Base-by-base conservation (phyloP, 164 flowering plant species). In the Annona cherimola region DNA sequence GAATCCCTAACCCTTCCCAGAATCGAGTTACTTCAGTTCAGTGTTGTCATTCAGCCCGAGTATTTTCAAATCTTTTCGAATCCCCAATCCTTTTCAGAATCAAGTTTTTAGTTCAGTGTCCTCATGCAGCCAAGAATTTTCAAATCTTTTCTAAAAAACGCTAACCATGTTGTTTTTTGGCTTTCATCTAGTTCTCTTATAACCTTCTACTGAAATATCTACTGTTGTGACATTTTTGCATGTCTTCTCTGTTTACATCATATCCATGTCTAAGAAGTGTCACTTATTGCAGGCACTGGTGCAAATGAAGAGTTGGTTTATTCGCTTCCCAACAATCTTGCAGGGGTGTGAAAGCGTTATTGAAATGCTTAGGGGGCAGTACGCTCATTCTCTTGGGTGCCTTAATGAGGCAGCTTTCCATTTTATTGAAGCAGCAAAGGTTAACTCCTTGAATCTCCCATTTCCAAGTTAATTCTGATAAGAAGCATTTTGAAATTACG, bases 281-380 rank as follows among this genome's bases (percentile, higher is more conserved):
- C 14, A 39, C 41, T 39, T 70, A 67, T 76, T 83, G 70, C 86
- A 94, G 97, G 97, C 96, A 18, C 82, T 94, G 86, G 82, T 88
- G 82, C 92, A 87, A 83, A 90, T 92, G 98, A 92, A 79, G 75
- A 84, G 83, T 76, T 92, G 90, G 97, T 89, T 81, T 73, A 18
- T 82, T 55, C 90, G 95, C 35, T 94, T 94, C 77, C 98, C 98
- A 45, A 92, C 96, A 66, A 87, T 94, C 64, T 83, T 94, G 71
- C 97, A 87, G 76, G 88, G 90, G 70, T 92, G 87, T 79, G 92
- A 87, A 83, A 81, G 91, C 79, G 76, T 85, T 14, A 86, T 90
- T 80, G 95, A 92, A 87, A 92, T 90, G 92, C 97, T 94, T 12
- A 87, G 96, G 80, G 98, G 98, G 68, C 97, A 94, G 61, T 94